phyloP scores from a whole-genome alignment of 2,329 filamentous ascomycete genomes.

The Arthroderma sp. region DNA sequence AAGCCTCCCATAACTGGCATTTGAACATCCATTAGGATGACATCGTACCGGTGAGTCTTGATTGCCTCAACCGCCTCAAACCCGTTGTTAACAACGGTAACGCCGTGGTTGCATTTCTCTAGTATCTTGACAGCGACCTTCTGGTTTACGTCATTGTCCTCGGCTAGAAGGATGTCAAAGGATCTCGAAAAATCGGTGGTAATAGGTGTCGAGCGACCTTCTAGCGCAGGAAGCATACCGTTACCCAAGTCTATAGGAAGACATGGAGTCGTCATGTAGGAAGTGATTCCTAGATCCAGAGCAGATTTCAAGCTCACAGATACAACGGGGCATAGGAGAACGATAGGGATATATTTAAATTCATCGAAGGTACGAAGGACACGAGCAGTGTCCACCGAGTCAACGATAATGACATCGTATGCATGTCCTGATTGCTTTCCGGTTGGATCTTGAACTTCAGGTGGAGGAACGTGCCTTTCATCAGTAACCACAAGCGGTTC shows the following conservation, averaged over 20 bases:
- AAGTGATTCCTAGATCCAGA: slow-evolving; percentile 90
- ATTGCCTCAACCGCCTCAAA: slow-evolving; percentile 86
- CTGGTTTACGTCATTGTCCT: slow-evolving; percentile 97
- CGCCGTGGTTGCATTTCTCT: slow-evolving; percentile 73
- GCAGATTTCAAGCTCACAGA: slow-evolving; percentile 88
- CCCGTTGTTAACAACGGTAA: slow-evolving; percentile 77
- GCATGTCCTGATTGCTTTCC: slow-evolving; percentile 41
- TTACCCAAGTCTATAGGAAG: slow-evolving; percentile 88
- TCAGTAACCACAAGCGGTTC: slow-evolving; percentile 72
- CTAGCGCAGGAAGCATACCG: slow-evolving; percentile 86
- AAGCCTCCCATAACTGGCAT: slow-evolving; percentile 99
- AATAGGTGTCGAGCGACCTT: slow-evolving; percentile 81
- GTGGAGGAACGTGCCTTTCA: slow-evolving; percentile 51
- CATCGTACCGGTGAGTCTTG: slow-evolving; percentile 83
- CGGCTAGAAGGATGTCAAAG: slow-evolving; percentile 86
- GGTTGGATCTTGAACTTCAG: slow-evolving; percentile 39
- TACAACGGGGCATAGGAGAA: slow-evolving; percentile 76
- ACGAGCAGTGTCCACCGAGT: slow-evolving; percentile 83
- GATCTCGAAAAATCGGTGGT: slow-evolving; percentile 89
- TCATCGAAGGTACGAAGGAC: slow-evolving; percentile 75
- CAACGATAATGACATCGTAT: slow-evolving; percentile 92
- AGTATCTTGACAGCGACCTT: slow-evolving; percentile 91
- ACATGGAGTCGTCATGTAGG: slow-evolving; percentile 96
- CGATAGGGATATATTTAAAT: slow-evolving; percentile 95
- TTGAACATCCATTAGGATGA: slow-evolving; percentile 97